These are phyloP conservation scores for Paxillus ammoniavirescens DNA, from an alignment of 768 basidiomycete species.

Conservation along the genomic window DNA sequence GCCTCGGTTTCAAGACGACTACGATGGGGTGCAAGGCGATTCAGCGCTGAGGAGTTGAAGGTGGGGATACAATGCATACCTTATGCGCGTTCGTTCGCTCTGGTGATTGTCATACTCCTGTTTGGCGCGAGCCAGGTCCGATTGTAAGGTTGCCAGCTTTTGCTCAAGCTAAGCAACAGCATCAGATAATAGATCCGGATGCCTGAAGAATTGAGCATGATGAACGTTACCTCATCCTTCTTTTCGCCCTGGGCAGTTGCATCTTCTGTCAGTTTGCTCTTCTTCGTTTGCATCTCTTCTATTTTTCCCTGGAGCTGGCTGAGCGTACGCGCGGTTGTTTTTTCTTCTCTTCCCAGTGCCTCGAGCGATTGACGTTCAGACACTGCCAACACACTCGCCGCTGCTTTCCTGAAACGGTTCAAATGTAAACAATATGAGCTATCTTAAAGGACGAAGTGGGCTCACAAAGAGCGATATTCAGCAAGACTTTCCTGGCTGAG, in stretches of 20 bases:
- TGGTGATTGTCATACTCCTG: slow-evolving; percentile 84
- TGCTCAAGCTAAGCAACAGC: slow-evolving; percentile 46
- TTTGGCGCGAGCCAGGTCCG: slow-evolving; percentile 61
- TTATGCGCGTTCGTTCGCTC: slow-evolving; percentile 76
- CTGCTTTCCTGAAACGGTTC: slow-evolving; percentile 58
- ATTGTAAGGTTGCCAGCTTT: slow-evolving; percentile 53
- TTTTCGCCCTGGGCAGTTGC: slow-evolving; percentile 43
- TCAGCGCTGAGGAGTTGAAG: neutral
- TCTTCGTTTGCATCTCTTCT: slow-evolving; percentile 60
- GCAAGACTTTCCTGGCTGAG: slow-evolving; percentile 82
- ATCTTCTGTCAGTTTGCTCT: slow-evolving; percentile 56
- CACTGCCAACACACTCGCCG: slow-evolving; percentile 76
- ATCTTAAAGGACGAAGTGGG: neutral
- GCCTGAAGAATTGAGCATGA: slow-evolving; percentile 6
- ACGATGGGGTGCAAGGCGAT: neutral
- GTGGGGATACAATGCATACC: slow-evolving; percentile 38
- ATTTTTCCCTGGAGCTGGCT: slow-evolving; percentile 67
- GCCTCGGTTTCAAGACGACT: slow-evolving; percentile 90
- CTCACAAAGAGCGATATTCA: slow-evolving; percentile 57
- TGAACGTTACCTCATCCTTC: slow-evolving; percentile 51
- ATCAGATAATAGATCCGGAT: neutral
- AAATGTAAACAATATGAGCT: slow-evolving; percentile 3
- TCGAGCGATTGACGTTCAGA: slow-evolving; percentile 87
- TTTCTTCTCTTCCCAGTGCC: slow-evolving; percentile 77
- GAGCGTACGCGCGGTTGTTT: slow-evolving; percentile 63